Evolutionary conservation across 2,329 filamentous ascomycete species (phyloP).

Genomic region (Fusarium floridanum): DNA sequence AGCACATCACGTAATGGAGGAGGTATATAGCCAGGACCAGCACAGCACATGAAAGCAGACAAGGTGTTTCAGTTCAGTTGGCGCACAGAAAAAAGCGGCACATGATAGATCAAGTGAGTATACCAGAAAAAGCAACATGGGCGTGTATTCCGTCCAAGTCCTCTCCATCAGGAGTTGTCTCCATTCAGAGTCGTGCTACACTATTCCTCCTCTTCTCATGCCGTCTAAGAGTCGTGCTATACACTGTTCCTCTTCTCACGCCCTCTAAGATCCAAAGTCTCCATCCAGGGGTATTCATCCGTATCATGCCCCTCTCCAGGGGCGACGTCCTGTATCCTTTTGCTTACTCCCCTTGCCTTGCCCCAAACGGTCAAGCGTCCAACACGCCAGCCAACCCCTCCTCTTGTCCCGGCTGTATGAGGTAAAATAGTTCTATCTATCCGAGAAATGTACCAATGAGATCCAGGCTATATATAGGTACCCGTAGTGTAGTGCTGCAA

Average conservation of each 20-base stretch:
- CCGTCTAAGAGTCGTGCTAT: slow-evolving; percentile 17
- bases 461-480: slow-evolving; percentile 38
- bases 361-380: not conserved
- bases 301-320: slow-evolving; percentile 7
- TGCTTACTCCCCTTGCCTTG: slow-evolving; percentile 20
- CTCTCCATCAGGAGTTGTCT: not conserved
- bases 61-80: not conserved
- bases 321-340: slow-evolving; percentile 14
- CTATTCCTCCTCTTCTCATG: slow-evolving; percentile 9
- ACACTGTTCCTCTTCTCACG: slow-evolving; percentile 5
- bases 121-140: slow-evolving; percentile 19
- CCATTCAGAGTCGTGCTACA: not conserved
- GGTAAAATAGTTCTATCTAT: slow-evolving; percentile 28
- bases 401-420: slow-evolving; percentile 17
- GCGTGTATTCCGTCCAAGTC: slow-evolving; percentile 32
- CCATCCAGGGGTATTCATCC: slow-evolving; percentile 27
- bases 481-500: slow-evolving; percentile 15
- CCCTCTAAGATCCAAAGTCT: slow-evolving; percentile 25
- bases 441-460: slow-evolving; percentile 38
- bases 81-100: not conserved
- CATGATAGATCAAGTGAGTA: slow-evolving; percentile 16
- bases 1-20: slow-evolving; percentile 32
- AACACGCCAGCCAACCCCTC: slow-evolving; percentile 1
- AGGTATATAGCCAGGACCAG: slow-evolving; percentile 25
- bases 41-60: slow-evolving; percentile 19